A percentile compares a stretch with the other conserved stretches of the same genome.
Evolutionary conservation across 1,139 yeast genomes (phyloP).

Genomic region (Candida mesenterica): DNA sequence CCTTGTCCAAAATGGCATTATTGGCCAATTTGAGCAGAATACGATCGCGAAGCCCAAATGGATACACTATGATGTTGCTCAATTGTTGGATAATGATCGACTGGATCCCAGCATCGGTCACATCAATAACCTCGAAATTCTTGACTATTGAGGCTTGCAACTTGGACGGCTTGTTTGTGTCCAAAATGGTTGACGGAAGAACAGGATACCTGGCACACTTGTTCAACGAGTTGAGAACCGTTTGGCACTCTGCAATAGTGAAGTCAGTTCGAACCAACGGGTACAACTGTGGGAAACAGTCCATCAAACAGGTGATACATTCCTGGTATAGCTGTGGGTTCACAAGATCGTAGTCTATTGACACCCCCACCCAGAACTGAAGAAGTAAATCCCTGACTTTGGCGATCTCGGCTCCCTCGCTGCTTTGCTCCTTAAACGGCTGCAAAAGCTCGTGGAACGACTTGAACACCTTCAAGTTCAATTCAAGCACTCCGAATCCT

Average conservation of each 20-base stretch:
- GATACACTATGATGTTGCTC: conserved; percentile 51
- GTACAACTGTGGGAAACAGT: conserved; percentile 49
- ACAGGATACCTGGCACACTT: conserved; percentile 68
- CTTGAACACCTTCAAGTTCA: conserved; percentile 52
- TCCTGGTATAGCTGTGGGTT: conserved; percentile 53
- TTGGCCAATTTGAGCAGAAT: conserved; percentile 40
- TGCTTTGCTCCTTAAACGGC: conserved; percentile 18
- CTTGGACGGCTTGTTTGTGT: conserved; percentile 48
- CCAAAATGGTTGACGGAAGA: conserved; percentile 48
- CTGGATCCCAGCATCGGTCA: conserved; percentile 33
- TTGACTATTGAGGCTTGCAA: conserved; percentile 53
- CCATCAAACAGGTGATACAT: conserved; percentile 49
- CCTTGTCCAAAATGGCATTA: conserved; percentile 25
- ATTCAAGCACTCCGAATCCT: conserved; percentile 40
- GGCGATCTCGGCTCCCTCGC: conserved; percentile 4
- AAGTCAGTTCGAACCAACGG: conserved; percentile 29
- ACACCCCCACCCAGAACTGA: conserved; percentile 62
- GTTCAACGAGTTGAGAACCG: conserved; percentile 48
- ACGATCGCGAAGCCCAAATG: conserved; percentile 57
- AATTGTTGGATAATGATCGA: conserved; percentile 52
- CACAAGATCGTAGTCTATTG: conserved; percentile 58
- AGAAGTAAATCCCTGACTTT: conserved; percentile 44
- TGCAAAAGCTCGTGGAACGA: conserved; percentile 49
- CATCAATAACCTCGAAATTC: conserved; percentile 38
- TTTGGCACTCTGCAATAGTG: conserved; percentile 35